These are phyloP conservation scores for Claviceps purpurea DNA, from an alignment of 2,329 filamentous ascomycete genomes.

Conservation along the genomic window DNA sequence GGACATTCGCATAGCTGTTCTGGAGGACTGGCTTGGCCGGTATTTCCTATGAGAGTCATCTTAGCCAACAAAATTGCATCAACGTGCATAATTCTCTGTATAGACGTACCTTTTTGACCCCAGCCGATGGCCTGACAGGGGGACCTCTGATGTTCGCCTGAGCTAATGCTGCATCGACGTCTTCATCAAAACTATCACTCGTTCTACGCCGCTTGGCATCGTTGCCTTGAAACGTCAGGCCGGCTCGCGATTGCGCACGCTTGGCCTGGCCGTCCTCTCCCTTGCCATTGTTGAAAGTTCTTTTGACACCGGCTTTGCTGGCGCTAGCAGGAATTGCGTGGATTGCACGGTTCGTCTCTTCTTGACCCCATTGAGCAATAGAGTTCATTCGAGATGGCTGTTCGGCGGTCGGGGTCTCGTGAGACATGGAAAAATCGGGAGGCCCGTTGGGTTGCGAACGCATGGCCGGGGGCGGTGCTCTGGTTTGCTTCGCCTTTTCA, in stretches of 20 bases:
- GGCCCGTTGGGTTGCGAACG: conserved; percentile 40
- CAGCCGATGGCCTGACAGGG: conserved; percentile 68
- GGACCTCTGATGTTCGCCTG: conserved; percentile 59
- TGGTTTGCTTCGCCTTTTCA: conserved; percentile 51
- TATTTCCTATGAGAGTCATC: conserved; percentile 33
- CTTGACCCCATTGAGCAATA: conserved; percentile 35
- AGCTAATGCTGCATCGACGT: conserved; percentile 39
- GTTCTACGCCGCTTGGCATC: conserved; percentile 73
- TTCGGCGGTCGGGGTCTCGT: conserved; percentile 23
- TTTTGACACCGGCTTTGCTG: conserved; percentile 54
- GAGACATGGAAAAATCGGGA: conserved; percentile 28
- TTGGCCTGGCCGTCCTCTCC: conserved; percentile 40
- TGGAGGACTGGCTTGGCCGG: conserved; percentile 46
- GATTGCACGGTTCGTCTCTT: conserved; percentile 48
- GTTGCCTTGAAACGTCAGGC: conserved; percentile 50
- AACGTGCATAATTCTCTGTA: background rate
- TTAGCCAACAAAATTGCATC: background rate
- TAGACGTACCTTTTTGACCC: conserved; percentile 49
- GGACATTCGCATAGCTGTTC: conserved; percentile 46
- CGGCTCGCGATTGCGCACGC: conserved; percentile 30
- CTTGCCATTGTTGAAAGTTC: conserved; percentile 53
- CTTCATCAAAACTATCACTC: conserved; percentile 56
- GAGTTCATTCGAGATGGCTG: conserved; percentile 47
- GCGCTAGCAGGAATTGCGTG: conserved; percentile 45
- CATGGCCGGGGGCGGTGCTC: conserved; percentile 46